phyloP scores from a whole-genome alignment of 352 stramenopile genomes.

The Thraustochytrium sp. region DNA sequence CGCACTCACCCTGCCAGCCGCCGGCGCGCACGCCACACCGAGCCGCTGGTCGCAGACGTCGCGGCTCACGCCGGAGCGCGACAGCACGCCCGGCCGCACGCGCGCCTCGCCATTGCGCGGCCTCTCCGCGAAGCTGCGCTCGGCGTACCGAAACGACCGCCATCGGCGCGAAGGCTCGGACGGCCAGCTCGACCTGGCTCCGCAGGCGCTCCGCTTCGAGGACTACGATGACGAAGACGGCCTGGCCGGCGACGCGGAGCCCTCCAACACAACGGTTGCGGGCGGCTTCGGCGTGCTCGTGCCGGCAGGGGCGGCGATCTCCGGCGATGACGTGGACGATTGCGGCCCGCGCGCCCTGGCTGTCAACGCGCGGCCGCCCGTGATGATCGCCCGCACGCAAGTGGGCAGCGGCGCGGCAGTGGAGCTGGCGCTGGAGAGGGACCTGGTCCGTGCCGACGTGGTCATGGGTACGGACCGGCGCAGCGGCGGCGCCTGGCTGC shows the following conservation, averaged over 20 bases:
- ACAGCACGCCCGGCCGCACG: background rate
- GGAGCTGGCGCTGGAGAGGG: background rate
- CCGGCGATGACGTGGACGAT: too few species aligned
- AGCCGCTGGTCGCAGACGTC: background rate
- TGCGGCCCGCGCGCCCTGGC: background rate
- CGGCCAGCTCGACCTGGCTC: background rate
- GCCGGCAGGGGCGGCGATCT: too few species aligned
- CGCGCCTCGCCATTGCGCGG: background rate
- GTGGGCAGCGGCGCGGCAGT: background rate
- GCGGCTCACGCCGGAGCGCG: background rate
- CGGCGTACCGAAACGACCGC: background rate
- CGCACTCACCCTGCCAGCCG: background rate
- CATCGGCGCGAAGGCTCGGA: background rate
- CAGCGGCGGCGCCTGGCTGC: background rate
- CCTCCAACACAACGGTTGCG: background rate
- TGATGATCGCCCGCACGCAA: background rate
- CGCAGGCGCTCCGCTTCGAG: background rate
- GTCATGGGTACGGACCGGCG: background rate
- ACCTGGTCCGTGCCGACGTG: background rate
- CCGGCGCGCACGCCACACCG: background rate
- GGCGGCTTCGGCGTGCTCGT: background rate
- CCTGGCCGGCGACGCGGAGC: background rate
- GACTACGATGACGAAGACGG: background rate
- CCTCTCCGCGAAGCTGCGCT: background rate
- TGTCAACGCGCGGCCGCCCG: background rate